Evolutionary conservation across 768 basidiomycete species (phyloP).

Genomic region (Lyophyllum atratum): DNA sequence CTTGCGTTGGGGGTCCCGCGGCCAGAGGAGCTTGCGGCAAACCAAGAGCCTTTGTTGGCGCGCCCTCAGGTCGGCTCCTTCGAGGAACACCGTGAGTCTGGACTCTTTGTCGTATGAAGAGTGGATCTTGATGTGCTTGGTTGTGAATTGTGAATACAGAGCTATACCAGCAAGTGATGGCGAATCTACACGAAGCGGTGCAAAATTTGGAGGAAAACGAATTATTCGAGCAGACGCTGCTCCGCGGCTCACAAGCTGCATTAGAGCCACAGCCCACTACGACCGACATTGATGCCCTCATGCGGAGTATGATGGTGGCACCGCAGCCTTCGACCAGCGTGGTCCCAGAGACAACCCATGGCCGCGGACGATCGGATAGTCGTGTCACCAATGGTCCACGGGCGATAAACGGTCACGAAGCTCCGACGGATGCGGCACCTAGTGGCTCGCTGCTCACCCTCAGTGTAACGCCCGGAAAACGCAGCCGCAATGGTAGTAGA

Average conservation of each 20-base stretch:
- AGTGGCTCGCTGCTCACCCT: slow-evolving; percentile 8
- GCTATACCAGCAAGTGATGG: slow-evolving; percentile 37
- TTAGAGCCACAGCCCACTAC: slow-evolving; percentile 44
- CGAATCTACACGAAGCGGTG: slow-evolving; percentile 36
- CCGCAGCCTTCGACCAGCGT: slow-evolving; percentile 17
- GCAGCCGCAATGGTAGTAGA: slow-evolving; percentile 20
- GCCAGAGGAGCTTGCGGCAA: slow-evolving; percentile 42
- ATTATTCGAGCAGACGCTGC: slow-evolving; percentile 46
- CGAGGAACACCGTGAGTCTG: slow-evolving; percentile 39
- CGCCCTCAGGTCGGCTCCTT: slow-evolving; percentile 26
- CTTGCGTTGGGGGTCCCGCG: slow-evolving; percentile 38
- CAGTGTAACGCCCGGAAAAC: slow-evolving; percentile 19
- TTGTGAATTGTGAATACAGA: slow-evolving; percentile 25
- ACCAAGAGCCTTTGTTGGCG: slow-evolving; percentile 38
- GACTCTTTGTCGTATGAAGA: background rate
- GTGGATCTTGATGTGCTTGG: background rate
- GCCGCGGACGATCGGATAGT: slow-evolving; percentile 11
- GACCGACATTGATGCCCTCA: slow-evolving; percentile 48
- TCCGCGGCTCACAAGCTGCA: slow-evolving; percentile 47
- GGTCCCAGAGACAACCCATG: background rate
- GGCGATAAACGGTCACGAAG: slow-evolving; percentile 30
- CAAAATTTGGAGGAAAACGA: slow-evolving; percentile 48
- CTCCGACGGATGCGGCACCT: slow-evolving; percentile 1
- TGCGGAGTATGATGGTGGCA: slow-evolving; percentile 54
- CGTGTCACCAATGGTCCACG: slow-evolving; percentile 34